Base-by-base conservation (phyloP, 2,329 filamentous ascomycete species). In the Colletotrichum phormii region DNA sequence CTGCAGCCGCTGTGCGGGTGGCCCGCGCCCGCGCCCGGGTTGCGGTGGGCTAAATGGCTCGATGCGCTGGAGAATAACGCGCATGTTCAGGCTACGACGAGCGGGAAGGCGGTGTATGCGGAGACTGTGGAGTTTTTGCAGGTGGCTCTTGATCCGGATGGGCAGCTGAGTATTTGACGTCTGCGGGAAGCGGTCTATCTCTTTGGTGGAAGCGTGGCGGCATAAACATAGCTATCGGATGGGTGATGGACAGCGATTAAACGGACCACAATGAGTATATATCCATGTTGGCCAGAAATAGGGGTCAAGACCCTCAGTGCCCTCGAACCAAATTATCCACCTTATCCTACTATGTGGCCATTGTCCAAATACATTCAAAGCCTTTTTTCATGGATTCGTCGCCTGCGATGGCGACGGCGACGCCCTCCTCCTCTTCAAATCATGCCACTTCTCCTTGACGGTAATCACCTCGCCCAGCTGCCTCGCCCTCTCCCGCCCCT, bases 21-120 rank as follows among this genome's bases (percentile, higher is more conserved):
- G 91, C 88, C 89, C 1, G 89, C 90, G 29, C 88, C 91, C 0
- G 87, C 91, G 74, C 85, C 87, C 2, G 90, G 89, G 1, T 53
- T 64, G n/a, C 86, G 93, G 7, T 94, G 92, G 91, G 88, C 87
- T 33, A 85, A 82, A 58, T 95, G 93, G 93, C 85, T 94, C 6
- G 86, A 90, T 35, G 93, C 93, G 0, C 87, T 95, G 64, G 92
- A 95, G 79, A 78, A 78, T 0, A 88, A 94, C 74, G 85, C 86
- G 42, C 88, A 90, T 72, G 87, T 95, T 8, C 86, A 85, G 79
- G 89, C 88, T 35, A 95, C 93, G 15, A 93, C 90, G 26, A 94
- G 92, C 78, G 86, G 84, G 3, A 89, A 91, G 75, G 82, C 83
- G 15, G 74, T 88, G 26, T 88, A 88, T 69, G 54, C 80, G 3